Evolutionary conservation across 495 filamentous ascomycete species (phyloP), one percentile per base, ranked within the genome.

Genomic region (Rostrohypoxylon terebratum): DNA sequence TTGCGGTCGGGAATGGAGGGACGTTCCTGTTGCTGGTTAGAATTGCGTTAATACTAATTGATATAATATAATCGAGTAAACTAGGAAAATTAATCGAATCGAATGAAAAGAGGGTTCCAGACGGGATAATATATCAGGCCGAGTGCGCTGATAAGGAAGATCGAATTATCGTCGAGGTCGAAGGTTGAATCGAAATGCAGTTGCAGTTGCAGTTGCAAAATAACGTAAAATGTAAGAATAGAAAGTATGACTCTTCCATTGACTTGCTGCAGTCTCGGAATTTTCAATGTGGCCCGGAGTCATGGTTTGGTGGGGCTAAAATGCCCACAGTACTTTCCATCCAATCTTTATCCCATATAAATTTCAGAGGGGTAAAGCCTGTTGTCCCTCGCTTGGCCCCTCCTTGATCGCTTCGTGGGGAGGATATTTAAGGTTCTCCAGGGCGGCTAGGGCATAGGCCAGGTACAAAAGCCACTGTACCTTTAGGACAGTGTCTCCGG

Each of bases 1-100:
- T 86, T 90, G 65, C 82, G 82, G 65, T 84, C 86, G 57, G 77
- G 80, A 55, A 73, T 61, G 16, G 64, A 68, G 21, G 71, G 74
- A 23, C 66, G 73, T 25, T 54, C 62, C 77, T 78, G 72, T 77
- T 66, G 55, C 54, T 50, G 14, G 75, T 83, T 82, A 82, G 74
- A 72, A 68, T 61, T 18, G 33, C 7, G 63, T 64, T 21, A 62
- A 73, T 67, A 40, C 68, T 38, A 67, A 11, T 25, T 5, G 21
- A 36, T 34, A n/a, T 25, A 42, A 42, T 4, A 36, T n/a, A 40
- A 18, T 1, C 1, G 28, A 25, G 16, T 5, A 23, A 25, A 48
- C 25, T 23, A 47, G 47, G 45, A 21, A 55, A 33, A 16, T 8
- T 60, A 44, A 33, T 28, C 6, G 28, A 28, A 28, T 28, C n/a